Evolutionary conservation across 2,329 filamentous ascomycete genomes (phyloP), one percentile per base, ranked within the genome.

Genomic region (Zasmidium citrigriseum): DNA sequence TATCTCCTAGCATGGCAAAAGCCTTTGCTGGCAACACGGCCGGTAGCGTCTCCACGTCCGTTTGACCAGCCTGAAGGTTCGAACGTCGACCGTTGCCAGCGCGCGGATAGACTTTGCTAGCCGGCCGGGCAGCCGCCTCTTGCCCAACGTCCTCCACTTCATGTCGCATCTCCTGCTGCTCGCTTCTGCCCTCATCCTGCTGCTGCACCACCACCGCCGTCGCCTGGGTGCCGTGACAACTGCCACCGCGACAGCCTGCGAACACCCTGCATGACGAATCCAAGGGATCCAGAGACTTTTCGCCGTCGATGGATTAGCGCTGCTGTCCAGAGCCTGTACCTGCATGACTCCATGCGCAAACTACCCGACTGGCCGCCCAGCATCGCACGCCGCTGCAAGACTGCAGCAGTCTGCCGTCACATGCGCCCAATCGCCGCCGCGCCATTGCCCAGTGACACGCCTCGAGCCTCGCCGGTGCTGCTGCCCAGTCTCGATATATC

Each of bases 281-380:
- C 20, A 34, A 47, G 55, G 27, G 55, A 54, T 20, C 47, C 20
- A n/a, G n/a, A n/a, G n/a, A n/a, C n/a, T n/a, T n/a, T n/a, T n/a
- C n/a, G n/a, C n/a, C n/a, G n/a, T n/a, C n/a, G n/a, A n/a, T n/a
- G n/a, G n/a, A n/a, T n/a, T n/a, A n/a, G n/a, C n/a, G 46, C 46
- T 45, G 56, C 27, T 22, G 53, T 51, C 27, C 47, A 45, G 45
- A 20, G 45, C 55, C 52, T 46, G 63, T 63, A 61, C 63, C 63
- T 65, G 63, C 63, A 65, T 51, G 41, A 60, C n/a, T 65, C 63
- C 63, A 57, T 57, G 58, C 50, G 50, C 55, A 38, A 38, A 34
- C 61, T 41, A 52, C 60, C 63, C 59, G 60, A 60, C 61, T 65
- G 63, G 63, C 52, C 52, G 22, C n/a, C 34, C 22, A 45, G 34